These are phyloP conservation scores for Hyaloscypha finlandica DNA, from an alignment of 495 filamentous ascomycete species.

Conservation along the genomic window DNA sequence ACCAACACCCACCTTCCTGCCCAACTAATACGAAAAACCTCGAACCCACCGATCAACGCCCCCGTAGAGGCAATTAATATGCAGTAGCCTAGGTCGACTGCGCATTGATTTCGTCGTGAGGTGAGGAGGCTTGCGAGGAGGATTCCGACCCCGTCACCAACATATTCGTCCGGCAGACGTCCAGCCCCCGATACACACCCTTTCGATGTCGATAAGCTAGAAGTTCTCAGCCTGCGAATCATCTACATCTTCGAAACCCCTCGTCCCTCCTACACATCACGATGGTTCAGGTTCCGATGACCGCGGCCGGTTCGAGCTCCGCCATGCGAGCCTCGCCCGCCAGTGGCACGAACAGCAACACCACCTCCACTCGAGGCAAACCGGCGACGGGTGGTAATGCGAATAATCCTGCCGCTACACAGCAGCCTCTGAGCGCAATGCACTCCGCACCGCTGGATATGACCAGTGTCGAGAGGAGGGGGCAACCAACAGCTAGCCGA, in stretches of 20 bases:
- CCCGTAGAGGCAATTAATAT: not conserved
- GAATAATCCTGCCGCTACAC: slow-evolving; percentile 50
- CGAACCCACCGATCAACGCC: not conserved
- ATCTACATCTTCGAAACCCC: slow-evolving; percentile 2
- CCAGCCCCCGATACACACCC: not conserved
- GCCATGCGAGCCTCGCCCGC: slow-evolving; percentile 50
- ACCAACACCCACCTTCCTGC: not conserved
- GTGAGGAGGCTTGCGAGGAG: slow-evolving; percentile 18
- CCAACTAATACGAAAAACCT: not conserved
- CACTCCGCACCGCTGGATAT: slow-evolving; percentile 70
- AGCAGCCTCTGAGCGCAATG: slow-evolving; percentile 53
- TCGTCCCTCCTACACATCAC: slow-evolving; percentile 1
- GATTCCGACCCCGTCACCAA: slow-evolving; percentile 7
- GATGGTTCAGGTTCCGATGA: slow-evolving; percentile 34
- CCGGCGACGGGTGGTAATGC: slow-evolving; percentile 52
- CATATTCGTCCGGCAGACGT: slow-evolving; percentile 18
- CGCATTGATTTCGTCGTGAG: slow-evolving; percentile 11
- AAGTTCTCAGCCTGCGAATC: slow-evolving; percentile 17
- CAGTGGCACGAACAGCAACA: slow-evolving; percentile 36
- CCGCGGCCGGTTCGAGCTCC: slow-evolving; percentile 26
- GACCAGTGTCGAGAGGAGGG: slow-evolving; percentile 87
- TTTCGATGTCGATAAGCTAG: slow-evolving; percentile 31
- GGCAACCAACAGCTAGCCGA: slow-evolving; percentile 70
- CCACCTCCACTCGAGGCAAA: slow-evolving; percentile 41
- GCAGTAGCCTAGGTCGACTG: slow-evolving; percentile 1